Conservation (phyloP, 495 filamentous ascomycete species). For the Annulohypoxylon bovei region DNA sequence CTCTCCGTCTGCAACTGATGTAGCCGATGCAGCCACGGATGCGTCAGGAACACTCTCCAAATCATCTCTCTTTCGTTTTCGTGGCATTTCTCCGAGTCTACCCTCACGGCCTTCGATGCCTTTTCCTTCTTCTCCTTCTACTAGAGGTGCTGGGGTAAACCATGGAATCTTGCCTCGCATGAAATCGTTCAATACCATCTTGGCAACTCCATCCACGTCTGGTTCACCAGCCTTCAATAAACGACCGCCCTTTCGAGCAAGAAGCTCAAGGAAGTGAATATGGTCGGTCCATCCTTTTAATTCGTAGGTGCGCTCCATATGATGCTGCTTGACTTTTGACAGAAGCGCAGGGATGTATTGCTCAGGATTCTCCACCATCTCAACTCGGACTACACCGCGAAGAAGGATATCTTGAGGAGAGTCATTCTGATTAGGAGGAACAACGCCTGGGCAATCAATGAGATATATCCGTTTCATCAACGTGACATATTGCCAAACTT, state of each 20-base stretch:
- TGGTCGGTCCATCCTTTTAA: conserved; percentile 77
- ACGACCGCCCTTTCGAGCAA: conserved; percentile 87
- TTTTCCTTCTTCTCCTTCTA: conserved; percentile 63
- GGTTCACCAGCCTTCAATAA: conserved; percentile 90
- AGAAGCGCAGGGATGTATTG: conserved; percentile 92
- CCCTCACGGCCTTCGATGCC: conserved; percentile 67
- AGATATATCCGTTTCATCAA: conserved; percentile 97
- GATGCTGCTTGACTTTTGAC: conserved; percentile 79
- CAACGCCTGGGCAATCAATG: conserved; percentile 96
- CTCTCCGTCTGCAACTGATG: conserved; percentile 38
- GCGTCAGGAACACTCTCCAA: conserved; percentile 51
- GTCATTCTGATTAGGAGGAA: conserved; percentile 84
- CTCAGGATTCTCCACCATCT: conserved; percentile 93
- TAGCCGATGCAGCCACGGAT: conserved; percentile 45
- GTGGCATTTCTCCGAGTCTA: conserved; percentile 67
- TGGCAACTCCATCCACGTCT: conserved; percentile 91
- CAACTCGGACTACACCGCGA: conserved; percentile 88
- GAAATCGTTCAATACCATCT: conserved; percentile 94
- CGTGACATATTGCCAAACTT: conserved; percentile 98
- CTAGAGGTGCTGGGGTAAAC: conserved; percentile 83
- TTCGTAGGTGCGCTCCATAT: conserved; percentile 93
- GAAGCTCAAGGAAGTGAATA: conserved; percentile 83
- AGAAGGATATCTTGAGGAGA: conserved; percentile 90
- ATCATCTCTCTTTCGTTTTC: conserved; percentile 66
- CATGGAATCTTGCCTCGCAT: conserved; percentile 94